Conservation (phyloP, 306 rosid genomes). For the Ziziphus jujuba region DNA sequence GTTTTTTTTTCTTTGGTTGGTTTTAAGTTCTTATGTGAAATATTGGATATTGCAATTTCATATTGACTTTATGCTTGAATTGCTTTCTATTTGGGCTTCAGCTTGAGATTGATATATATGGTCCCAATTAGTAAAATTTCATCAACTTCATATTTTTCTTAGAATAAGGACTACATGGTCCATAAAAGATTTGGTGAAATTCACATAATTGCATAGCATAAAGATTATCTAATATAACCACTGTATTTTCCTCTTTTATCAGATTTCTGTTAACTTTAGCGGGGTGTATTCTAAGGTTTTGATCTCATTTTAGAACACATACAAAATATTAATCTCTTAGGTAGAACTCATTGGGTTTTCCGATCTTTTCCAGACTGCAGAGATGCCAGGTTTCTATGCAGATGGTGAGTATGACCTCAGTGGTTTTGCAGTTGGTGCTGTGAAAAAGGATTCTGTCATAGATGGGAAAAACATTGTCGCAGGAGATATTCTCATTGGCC, state of each 20-base stretch:
- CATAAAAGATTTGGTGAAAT: neutral
- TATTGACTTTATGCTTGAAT: too few species aligned
- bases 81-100: too few species aligned
- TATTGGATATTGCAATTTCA: too few species aligned
- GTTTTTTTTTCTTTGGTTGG: too few species aligned
- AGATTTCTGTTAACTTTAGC: too few species aligned
- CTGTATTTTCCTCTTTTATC: too few species aligned
- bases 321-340: neutral
- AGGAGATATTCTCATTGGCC: conserved; percentile 83
- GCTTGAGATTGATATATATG: too few species aligned
- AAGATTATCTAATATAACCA: neutral
- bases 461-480: conserved; percentile 64
- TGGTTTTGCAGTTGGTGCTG: conserved; percentile 90
- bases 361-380: conserved; percentile 70
- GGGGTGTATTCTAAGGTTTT: too few species aligned
- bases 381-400: conserved; percentile 93
- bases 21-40: too few species aligned
- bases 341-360: conserved; percentile 16
- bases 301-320: too few species aligned
- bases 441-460: conserved; percentile 70
- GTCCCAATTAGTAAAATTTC: too few species aligned
- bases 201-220: neutral
- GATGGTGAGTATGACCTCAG: conserved; percentile 92
- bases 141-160: too few species aligned
- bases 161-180: neutral